These are phyloP conservation scores for Talaromyces wortmannii DNA, from an alignment of 495 filamentous ascomycete genomes.

Conservation along the genomic window DNA sequence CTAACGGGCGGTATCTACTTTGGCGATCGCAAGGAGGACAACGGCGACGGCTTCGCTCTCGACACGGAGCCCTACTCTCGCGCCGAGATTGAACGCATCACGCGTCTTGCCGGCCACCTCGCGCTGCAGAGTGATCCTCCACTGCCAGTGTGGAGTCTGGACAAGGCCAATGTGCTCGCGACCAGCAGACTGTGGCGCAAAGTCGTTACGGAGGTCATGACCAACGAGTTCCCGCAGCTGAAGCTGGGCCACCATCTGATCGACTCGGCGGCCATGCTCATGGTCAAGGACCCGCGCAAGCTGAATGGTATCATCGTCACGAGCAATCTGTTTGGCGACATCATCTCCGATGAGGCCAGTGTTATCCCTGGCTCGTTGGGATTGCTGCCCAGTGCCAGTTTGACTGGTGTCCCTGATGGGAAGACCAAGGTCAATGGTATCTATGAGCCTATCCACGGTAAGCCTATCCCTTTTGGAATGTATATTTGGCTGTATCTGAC, in stretches of 20 bases:
- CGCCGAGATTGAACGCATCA: slow-evolving; percentile 84
- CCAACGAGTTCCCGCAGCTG: slow-evolving; percentile 82
- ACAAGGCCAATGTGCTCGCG: slow-evolving; percentile 97
- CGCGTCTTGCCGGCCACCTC: slow-evolving; percentile 73
- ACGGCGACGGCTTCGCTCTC: slow-evolving; percentile 65
- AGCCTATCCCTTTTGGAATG: slow-evolving; percentile 19
- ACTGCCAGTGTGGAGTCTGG: slow-evolving; percentile 77
- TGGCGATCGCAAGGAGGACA: slow-evolving; percentile 81
- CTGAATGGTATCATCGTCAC: slow-evolving; percentile 92
- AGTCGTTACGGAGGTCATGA: slow-evolving; percentile 69
- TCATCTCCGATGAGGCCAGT: slow-evolving; percentile 92
- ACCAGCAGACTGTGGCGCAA: slow-evolving; percentile 87
- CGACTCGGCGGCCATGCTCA: slow-evolving; percentile 92
- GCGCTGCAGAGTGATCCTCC: slow-evolving; percentile 77
- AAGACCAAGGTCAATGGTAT: slow-evolving; percentile 58
- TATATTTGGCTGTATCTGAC: neutral
- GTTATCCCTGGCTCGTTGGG: slow-evolving; percentile 93
- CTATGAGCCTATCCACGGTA: slow-evolving; percentile 97
- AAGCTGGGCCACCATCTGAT: slow-evolving; percentile 87
- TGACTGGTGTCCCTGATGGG: slow-evolving; percentile 79
- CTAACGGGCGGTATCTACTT: slow-evolving; percentile 97
- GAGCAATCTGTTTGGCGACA: slow-evolving; percentile 94
- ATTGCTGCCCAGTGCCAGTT: slow-evolving; percentile 79
- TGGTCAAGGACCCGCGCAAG: slow-evolving; percentile 89
- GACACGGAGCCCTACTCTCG: slow-evolving; percentile 91